Base-by-base conservation (phyloP, 495 filamentous ascomycete genomes). In the Annulohypoxylon moriforme region DNA sequence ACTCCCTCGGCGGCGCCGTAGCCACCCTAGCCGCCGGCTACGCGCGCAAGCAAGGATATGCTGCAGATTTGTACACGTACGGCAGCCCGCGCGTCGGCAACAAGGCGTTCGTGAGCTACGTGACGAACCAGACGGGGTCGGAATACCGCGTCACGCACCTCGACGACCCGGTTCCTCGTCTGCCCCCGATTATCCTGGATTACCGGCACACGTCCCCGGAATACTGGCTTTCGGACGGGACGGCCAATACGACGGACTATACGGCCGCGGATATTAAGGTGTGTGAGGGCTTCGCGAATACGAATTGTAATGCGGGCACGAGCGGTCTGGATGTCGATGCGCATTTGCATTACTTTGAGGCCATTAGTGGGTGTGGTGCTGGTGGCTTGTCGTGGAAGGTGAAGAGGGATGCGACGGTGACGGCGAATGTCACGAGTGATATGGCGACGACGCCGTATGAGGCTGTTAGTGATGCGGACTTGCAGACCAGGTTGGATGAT, bases 41-140 rank as follows among this genome's bases (percentile, higher is more conserved):
- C 60, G 77, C 92, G 60, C 84, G 88, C 4, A 85, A 85, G 47
- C 69, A 75, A 9, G 88, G 87, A 8, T 62, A 72, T 44, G 59
- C 42, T 18, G 69, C 76, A 25, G 83, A 84, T 72, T 68, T 84
- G 22, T 92, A 91, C 77, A 89, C 87, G 5, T 93, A 86, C 76
- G 92, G 90, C 66, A 81, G 86, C 29, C 92, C 92, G 3, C 89
- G 89, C 27, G 85, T 92, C 4, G 92, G 91, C 55, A 89, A 89
- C 68, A 22, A 68, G 7, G 83, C 81, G 14, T 80, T 92, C 68
- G 86, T 84, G 36, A 71, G 78, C 24, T 90, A 86, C 71, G 82
- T 93, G 75, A 87, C 90, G 42, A 55, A 67, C 22, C 77, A 80
- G 64, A 33, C 76, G 27, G 81, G 76, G 14, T 77, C 76, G 27